A percentile compares a stretch with the other conserved stretches of the same genome.
phyloP scores from a whole-genome alignment of 768 basidiomycete genomes.

The Podaxis mareebaensis region DNA sequence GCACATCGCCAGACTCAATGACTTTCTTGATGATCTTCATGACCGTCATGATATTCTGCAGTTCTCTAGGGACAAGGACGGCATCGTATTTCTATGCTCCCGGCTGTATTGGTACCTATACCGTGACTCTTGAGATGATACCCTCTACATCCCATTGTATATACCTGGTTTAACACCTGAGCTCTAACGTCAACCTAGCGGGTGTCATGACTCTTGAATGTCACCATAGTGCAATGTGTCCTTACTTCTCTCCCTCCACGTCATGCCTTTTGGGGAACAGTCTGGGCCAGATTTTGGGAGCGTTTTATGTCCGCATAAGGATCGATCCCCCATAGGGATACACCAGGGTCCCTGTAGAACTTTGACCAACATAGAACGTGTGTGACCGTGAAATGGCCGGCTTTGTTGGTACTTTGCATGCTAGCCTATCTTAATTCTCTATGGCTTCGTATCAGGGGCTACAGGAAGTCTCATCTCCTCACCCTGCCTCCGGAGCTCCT shows the following conservation, averaged over 20 bases:
- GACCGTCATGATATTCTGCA: neutral
- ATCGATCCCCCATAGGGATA: too few relatives aligned
- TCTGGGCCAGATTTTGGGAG: too few relatives aligned
- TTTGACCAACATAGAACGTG: too few relatives aligned
- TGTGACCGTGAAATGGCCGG: too few relatives aligned
- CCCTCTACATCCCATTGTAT: neutral
- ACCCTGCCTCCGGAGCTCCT: neutral
- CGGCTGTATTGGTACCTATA: neutral
- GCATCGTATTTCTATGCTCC: neutral
- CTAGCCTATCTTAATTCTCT: neutral
- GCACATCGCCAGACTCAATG: neutral
- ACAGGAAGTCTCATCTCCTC: neutral
- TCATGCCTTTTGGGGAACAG: too few relatives aligned
- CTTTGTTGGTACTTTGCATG: neutral
- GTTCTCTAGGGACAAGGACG: neutral
- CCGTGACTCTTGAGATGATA: neutral
- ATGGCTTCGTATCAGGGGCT: neutral
- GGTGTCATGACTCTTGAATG: too few relatives aligned
- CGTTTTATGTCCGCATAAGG: too few relatives aligned
- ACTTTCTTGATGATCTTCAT: neutral
- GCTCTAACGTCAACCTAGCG: too few relatives aligned
- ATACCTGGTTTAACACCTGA: too few relatives aligned
- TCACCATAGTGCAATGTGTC: too few relatives aligned
- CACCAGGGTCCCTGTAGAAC: too few relatives aligned
- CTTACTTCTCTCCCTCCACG: too few relatives aligned